A percentile compares a stretch with the other conserved stretches of the same genome.
These are phyloP conservation scores for Epichloe amarillans DNA, from an alignment of 2,329 filamentous ascomycete genomes.

Conservation along the genomic window DNA sequence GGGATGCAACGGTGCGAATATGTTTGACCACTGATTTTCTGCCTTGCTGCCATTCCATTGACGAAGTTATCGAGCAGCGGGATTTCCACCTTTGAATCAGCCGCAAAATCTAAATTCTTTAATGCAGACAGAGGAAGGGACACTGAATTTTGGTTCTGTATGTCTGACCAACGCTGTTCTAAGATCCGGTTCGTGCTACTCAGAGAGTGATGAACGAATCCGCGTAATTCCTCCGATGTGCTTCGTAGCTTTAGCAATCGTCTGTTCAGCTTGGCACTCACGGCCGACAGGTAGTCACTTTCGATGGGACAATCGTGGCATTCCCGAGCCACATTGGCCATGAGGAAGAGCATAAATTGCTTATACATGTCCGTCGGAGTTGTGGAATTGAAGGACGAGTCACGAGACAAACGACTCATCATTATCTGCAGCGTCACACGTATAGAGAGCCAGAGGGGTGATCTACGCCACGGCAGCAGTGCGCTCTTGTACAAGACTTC, in stretches of 20 bases:
- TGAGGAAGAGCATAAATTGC: conserved; percentile 5
- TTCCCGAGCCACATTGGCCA: not conserved
- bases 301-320: not conserved
- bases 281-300: conserved; percentile 19
- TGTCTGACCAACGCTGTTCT: conserved; percentile 16
- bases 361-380: not conserved
- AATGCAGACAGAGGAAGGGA: not conserved
- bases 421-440: conserved; percentile 34
- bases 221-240: not conserved
- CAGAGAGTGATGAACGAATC: not conserved
- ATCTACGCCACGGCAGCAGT: conserved; percentile 30
- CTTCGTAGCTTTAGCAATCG: conserved; percentile 25
- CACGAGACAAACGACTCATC: not conserved
- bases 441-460: conserved; percentile 41
- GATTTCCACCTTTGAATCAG: conserved; percentile 4
- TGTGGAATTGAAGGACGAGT: conserved; percentile 5
- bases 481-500: conserved; percentile 31
- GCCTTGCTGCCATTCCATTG: not conserved
- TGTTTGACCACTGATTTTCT: not conserved
- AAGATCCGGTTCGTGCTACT: not conserved
- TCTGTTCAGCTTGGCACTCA: conserved; percentile 29
- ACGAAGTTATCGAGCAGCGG: conserved; percentile 5
- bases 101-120: not conserved
- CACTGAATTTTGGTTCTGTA: conserved; percentile 41
- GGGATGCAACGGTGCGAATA: not conserved